Evolutionary conservation across 2,329 filamentous ascomycete genomes (phyloP).

Genomic region (Basipetospora chlamydospora): DNA sequence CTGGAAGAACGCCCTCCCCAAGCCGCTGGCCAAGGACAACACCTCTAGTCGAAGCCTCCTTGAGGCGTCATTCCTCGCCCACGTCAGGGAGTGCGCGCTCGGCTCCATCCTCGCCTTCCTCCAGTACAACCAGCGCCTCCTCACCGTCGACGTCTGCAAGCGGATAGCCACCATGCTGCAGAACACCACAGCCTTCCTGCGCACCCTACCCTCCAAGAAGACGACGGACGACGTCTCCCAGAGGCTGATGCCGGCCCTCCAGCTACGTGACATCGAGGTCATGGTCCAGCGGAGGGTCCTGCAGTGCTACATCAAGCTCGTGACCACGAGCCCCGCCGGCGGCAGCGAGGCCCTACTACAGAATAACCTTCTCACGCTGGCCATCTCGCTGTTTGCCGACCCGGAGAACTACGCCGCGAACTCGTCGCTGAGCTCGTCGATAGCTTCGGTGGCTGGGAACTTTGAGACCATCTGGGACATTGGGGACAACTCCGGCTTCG

Average conservation of each 20-base stretch:
- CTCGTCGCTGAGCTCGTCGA: conserved; percentile 77
- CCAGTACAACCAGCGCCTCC: conserved; percentile 78
- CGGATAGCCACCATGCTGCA: conserved; percentile 88
- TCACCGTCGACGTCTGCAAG: conserved; percentile 90
- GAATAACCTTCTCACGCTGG: conserved; percentile 79
- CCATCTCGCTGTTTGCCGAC: conserved; percentile 84
- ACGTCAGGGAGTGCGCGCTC: conserved; percentile 87
- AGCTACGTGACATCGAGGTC: conserved; percentile 77
- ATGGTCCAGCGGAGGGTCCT: conserved; percentile 89
- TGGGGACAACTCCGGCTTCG: conserved; percentile 86
- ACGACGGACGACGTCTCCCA: conserved; percentile 76
- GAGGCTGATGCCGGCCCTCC: conserved; percentile 68
- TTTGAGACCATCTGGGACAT: conserved; percentile 96
- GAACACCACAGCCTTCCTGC: conserved; percentile 82
- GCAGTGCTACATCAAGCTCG: conserved; percentile 85
- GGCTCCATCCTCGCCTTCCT: conserved; percentile 85
- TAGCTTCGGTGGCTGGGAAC: conserved; percentile 74
- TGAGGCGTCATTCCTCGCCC: conserved; percentile 83
- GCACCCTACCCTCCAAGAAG: conserved; percentile 69
- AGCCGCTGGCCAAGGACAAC: conserved; percentile 85
- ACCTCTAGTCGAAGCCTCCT: conserved; percentile 69
- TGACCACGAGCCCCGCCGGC: conserved; percentile 74
- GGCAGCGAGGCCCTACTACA: conserved; percentile 77
- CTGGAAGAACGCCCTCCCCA: conserved; percentile 95
- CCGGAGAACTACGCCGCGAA: conserved; percentile 76